A percentile compares a stretch with the other conserved stretches of the same genome.
Conservation (phyloP, 1,284 basidiomycete species). For the Ustilago sp. region DNA sequence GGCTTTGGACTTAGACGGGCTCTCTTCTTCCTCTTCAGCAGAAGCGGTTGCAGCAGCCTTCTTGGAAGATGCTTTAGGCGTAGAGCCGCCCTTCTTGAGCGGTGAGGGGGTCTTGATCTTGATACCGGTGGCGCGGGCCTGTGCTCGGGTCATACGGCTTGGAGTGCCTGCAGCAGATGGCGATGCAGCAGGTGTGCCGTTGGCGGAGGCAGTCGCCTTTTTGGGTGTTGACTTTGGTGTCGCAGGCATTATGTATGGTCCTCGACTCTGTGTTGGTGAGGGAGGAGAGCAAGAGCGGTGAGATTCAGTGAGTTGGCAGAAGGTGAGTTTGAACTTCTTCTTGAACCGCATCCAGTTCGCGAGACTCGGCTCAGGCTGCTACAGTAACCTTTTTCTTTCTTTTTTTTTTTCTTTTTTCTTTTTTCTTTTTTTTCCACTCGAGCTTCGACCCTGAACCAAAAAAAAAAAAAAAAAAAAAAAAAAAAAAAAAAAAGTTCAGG, state of each 20-base stretch:
- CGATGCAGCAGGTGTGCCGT: constrained; percentile 14
- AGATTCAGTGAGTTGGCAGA: background rate
- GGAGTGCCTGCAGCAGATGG: constrained; percentile 25
- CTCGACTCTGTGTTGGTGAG: constrained; percentile 2
- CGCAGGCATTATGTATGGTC: constrained; percentile 21
- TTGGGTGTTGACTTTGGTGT: constrained; percentile 42
- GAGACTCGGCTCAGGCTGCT: background rate
- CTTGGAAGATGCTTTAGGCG: constrained; percentile 28
- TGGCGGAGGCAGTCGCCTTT: constrained; percentile 18
- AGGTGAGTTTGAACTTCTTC: background rate
- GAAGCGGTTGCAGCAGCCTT: constrained; percentile 5
- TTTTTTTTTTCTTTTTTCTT: constrained; percentile 9
- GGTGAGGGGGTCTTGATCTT: constrained; percentile 43
- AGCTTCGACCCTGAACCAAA: background rate
- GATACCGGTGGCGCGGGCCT: constrained; percentile 33
- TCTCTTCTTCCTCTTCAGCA: background rate
- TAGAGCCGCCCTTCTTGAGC: constrained; percentile 29
- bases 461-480: constrained; percentile 21
- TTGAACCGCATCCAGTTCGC: background rate
- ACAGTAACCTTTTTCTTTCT: background rate
- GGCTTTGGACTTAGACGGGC: constrained; percentile 8
- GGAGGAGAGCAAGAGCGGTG: background rate
- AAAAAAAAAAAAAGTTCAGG: constrained; percentile 14
- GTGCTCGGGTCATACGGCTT: constrained; percentile 37
- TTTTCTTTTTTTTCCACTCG: constrained; percentile 14